These are phyloP conservation scores for Styphnolobium japonicum DNA, from an alignment of 306 rosid genomes.

Conservation along the genomic window DNA sequence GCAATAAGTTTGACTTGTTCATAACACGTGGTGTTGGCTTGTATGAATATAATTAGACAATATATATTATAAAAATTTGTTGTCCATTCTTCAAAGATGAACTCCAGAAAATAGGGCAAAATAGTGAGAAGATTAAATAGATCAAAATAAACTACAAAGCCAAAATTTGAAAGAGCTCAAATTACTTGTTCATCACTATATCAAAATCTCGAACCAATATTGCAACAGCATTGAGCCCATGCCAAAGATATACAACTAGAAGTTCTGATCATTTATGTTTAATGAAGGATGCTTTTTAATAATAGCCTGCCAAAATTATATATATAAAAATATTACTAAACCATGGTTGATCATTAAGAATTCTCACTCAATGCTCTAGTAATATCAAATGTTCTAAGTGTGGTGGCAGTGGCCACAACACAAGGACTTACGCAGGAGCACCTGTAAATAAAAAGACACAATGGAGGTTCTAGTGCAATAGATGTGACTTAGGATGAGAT, in stretches of 20 bases:
- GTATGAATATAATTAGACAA: not conserved
- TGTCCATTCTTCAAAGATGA: slow-evolving; percentile 8
- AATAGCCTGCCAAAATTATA: slow-evolving; percentile 68
- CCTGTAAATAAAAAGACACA: too few relatives aligned
- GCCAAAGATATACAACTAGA: slow-evolving; percentile 93
- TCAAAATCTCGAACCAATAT: slow-evolving; percentile 94
- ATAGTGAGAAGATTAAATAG: not conserved
- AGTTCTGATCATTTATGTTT: slow-evolving; percentile 93
- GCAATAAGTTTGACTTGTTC: not conserved
- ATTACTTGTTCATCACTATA: slow-evolving; percentile 83
- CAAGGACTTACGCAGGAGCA: too few relatives aligned
- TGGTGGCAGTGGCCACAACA: too few relatives aligned
- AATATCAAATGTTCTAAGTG: too few relatives aligned
- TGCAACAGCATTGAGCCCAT: slow-evolving; percentile 87
- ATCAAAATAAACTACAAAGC: slow-evolving; percentile 20
- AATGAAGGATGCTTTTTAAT: slow-evolving; percentile 93
- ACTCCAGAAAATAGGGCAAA: not conserved
- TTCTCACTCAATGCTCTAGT: not conserved
- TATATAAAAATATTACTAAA: not conserved
- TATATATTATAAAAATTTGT: not conserved
- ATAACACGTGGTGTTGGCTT: not conserved
- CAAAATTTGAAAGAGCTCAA: slow-evolving; percentile 28
- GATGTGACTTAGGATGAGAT: too few relatives aligned
- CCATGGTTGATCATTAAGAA: slow-evolving; percentile 18
- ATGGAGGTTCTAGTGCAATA: too few relatives aligned